These are phyloP conservation scores for Pisolithus marmoratus DNA, from an alignment of 768 basidiomycete species.

Conservation along the genomic window DNA sequence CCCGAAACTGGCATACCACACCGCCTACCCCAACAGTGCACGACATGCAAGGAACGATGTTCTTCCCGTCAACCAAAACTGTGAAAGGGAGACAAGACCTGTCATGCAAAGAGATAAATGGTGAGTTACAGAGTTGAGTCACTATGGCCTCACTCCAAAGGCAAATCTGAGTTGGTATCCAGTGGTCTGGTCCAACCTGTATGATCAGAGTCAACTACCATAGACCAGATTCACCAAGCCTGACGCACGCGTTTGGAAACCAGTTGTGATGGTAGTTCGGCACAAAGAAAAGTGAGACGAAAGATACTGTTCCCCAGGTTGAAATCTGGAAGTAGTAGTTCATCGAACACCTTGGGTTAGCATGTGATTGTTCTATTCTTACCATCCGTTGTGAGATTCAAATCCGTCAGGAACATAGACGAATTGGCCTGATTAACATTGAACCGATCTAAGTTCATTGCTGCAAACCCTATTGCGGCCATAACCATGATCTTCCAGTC, in stretches of 20 bases:
- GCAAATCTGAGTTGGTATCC: conserved; percentile 57
- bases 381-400: conserved; percentile 47
- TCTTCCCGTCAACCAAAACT: conserved; percentile 53
- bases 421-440: conserved; percentile 57
- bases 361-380: not conserved
- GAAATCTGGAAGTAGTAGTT: conserved; percentile 38
- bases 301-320: conserved; percentile 53
- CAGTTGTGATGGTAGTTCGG: conserved; percentile 59
- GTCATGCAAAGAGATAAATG: not conserved
- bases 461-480: conserved; percentile 52
- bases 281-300: conserved; percentile 45
- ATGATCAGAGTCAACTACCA: not conserved
- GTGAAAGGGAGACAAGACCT: conserved; percentile 41
- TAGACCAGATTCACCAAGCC: not conserved
- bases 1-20: not conserved
- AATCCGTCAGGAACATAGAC: conserved; percentile 51
- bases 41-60: conserved; percentile 44
- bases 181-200: conserved; percentile 56
- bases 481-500: conserved; percentile 59
- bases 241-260: conserved; percentile 48
- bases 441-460: conserved; percentile 47
- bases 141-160: conserved; percentile 34
- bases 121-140: not conserved
- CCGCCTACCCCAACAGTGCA: conserved; percentile 40
- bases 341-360: not conserved